A percentile compares a stretch with the other conserved stretches of the same genome.
phyloP scores from a whole-genome alignment of 1,284 basidiomycete species.

The Uromyces viciae-fabae region DNA sequence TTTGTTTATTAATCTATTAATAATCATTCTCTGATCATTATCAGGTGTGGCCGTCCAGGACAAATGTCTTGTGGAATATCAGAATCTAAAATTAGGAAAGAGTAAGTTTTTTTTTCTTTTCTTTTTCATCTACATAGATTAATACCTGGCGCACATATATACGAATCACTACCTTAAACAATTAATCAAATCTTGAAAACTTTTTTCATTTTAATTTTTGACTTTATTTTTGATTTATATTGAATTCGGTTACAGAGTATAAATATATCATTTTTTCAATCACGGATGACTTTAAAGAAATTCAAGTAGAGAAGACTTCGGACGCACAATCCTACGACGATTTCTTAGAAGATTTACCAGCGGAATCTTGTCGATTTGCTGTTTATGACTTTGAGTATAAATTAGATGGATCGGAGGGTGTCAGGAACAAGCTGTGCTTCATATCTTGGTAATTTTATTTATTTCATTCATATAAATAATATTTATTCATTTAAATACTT shows the following conservation, averaged over 20 bases:
- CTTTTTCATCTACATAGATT: not conserved
- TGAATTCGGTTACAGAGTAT: conserved; percentile 58
- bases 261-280: conserved; percentile 85
- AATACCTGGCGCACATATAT: not conserved
- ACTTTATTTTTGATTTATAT: not conserved
- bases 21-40: conserved; percentile 56
- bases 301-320: conserved; percentile 68
- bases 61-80: conserved; percentile 65
- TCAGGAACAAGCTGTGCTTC: conserved; percentile 87
- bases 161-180: not conserved
- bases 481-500: no score
- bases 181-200: not conserved
- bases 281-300: conserved; percentile 66
- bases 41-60: conserved; percentile 70
- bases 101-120: conserved; percentile 53
- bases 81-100: conserved; percentile 77
- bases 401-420: conserved; percentile 68
- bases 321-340: conserved; percentile 65
- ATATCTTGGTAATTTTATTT: conserved; percentile 65
- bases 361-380: conserved; percentile 75
- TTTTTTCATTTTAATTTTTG: not conserved
- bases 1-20: not conserved
- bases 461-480: not conserved
- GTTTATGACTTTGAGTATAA: conserved; percentile 84
- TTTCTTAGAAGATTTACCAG: conserved; percentile 73